A percentile compares a stretch with the other conserved stretches of the same genome.
These are phyloP conservation scores for Zelopaecilomyces penicillatus DNA, from an alignment of 2,329 filamentous ascomycete species.

Conservation along the genomic window DNA sequence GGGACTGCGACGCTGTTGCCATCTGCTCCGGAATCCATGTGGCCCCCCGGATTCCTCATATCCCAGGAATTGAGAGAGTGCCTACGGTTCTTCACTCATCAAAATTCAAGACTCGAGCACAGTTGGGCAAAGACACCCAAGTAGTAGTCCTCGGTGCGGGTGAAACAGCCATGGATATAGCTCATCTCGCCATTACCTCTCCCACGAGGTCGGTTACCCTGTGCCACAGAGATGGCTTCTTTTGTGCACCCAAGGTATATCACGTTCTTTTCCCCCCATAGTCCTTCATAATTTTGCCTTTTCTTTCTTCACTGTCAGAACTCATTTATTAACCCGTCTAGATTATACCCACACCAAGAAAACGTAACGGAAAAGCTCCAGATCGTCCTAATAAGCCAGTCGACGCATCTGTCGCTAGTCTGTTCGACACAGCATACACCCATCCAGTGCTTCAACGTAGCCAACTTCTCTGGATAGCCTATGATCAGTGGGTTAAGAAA, in stretches of 20 bases:
- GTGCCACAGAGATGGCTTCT: slow-evolving; percentile 38
- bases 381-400: slow-evolving; percentile 33
- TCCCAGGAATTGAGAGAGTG: slow-evolving; percentile 30
- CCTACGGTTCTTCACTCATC: slow-evolving; percentile 34
- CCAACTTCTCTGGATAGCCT: slow-evolving; percentile 34
- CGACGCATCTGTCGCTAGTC: slow-evolving; percentile 36
- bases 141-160: slow-evolving; percentile 36
- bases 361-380: background rate
- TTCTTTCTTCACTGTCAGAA: too few relatives aligned
- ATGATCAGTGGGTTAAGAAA: slow-evolving; percentile 35
- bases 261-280: too few relatives aligned
- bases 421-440: slow-evolving; percentile 44
- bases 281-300: background rate
- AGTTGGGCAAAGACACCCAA: slow-evolving; percentile 31
- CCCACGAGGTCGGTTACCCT: slow-evolving; percentile 33
- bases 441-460: slow-evolving; percentile 37
- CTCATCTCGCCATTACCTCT: slow-evolving; percentile 35
- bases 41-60: slow-evolving; percentile 28
- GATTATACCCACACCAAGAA: slow-evolving; percentile 19
- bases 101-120: slow-evolving; percentile 29
- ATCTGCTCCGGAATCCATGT: slow-evolving; percentile 38
- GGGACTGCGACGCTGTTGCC: slow-evolving; percentile 37
- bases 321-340: slow-evolving; percentile 1
- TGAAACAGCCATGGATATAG: slow-evolving; percentile 38
- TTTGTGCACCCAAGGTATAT: slow-evolving; percentile 34